Base-by-base conservation (phyloP, 345 rosid species). In the Salix udensis region DNA sequence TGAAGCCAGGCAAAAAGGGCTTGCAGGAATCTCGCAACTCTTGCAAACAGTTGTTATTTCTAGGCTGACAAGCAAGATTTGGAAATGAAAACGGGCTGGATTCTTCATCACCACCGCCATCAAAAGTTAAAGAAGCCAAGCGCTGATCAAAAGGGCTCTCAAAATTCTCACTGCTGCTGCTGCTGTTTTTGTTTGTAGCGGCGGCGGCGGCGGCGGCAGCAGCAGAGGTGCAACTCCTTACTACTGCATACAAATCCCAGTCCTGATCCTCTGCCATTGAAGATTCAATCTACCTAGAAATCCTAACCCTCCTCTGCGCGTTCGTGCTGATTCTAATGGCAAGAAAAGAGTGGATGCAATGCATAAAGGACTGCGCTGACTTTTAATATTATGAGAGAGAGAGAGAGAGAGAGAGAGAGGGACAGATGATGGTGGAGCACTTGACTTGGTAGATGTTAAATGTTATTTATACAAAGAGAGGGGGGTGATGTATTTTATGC, bases 241-340 rank as follows among this genome's bases (percentile, higher is more conserved):
- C 96, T 39, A 95, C 84, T 10, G 98, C 97, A 58, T 58, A 79
- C 44, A 95, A 91, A 87, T 93, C 98, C 98, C 97, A 95, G 61
- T 89, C 91, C 48, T 85, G 89, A 28, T 83, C 86, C 89, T 81
- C 87, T 39, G 53, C 53, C 55, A 74, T 52, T n/a, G 40, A 76
- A 67, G 40, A 26, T 58, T 13, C 46, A 58, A 84, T 78, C 78
- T 11, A 75, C 78, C 76, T 77, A 69, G 84, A 74, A 72, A 76
- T 31, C 68, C 65, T 73, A 52, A 73, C 68, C 77, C 19, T 50
- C 23, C 23, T 28, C 58, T 44, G 23, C 18, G 26, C 68, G 28
- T 34, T 75, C 74, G 77, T 55, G 68, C 72, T 40, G 65, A 5
- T 31, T 34, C 24, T 5, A 69, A 10, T 78, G 58, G 70, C 70